Conservation (phyloP, 352 stramenopile species). For the Vaucheria bursata region DNA sequence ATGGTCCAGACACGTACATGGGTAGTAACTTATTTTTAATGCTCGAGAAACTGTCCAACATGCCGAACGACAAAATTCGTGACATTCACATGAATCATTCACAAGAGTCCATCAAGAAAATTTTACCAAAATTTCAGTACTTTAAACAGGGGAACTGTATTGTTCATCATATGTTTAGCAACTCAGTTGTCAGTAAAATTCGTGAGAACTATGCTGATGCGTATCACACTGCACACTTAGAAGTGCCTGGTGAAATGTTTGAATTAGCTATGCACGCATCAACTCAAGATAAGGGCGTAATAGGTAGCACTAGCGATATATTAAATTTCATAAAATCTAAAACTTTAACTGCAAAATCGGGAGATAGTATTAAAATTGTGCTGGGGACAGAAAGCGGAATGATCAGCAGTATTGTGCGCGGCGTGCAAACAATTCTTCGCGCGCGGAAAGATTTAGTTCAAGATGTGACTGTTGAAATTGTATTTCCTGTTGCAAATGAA, state of each 20-base stretch:
- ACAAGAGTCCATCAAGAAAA: slow-evolving; percentile 33
- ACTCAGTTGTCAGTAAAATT: slow-evolving; percentile 69
- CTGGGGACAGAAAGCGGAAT: slow-evolving; percentile 91
- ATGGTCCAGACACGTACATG: slow-evolving; percentile 95
- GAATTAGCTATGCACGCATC: slow-evolving; percentile 86
- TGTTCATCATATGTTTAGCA: slow-evolving; percentile 96
- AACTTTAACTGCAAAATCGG: not conserved
- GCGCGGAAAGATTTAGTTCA: not conserved
- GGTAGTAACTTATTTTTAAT: slow-evolving; percentile 89
- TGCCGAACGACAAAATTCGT: slow-evolving; percentile 68
- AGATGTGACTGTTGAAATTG: slow-evolving; percentile 77
- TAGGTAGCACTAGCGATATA: slow-evolving; percentile 92
- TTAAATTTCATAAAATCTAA: slow-evolving; percentile 86
- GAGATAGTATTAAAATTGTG: slow-evolving; percentile 72
- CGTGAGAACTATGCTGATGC: slow-evolving; percentile 77
- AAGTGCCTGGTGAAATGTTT: slow-evolving; percentile 98
- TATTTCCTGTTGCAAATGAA: slow-evolving; percentile 89
- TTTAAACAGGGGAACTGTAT: slow-evolving; percentile 93
- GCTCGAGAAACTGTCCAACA: slow-evolving; percentile 67
- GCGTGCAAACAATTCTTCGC: slow-evolving; percentile 60
- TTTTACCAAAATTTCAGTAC: slow-evolving; percentile 64
- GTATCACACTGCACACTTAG: slow-evolving; percentile 90
- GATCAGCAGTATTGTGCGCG: slow-evolving; percentile 92
- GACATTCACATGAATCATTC: slow-evolving; percentile 71
- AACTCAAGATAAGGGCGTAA: slow-evolving; percentile 68